A percentile compares a stretch with the other conserved stretches of the same genome.
Evolutionary conservation across 2,329 filamentous ascomycete genomes (phyloP).

Genomic region (Fusarium buxicola): DNA sequence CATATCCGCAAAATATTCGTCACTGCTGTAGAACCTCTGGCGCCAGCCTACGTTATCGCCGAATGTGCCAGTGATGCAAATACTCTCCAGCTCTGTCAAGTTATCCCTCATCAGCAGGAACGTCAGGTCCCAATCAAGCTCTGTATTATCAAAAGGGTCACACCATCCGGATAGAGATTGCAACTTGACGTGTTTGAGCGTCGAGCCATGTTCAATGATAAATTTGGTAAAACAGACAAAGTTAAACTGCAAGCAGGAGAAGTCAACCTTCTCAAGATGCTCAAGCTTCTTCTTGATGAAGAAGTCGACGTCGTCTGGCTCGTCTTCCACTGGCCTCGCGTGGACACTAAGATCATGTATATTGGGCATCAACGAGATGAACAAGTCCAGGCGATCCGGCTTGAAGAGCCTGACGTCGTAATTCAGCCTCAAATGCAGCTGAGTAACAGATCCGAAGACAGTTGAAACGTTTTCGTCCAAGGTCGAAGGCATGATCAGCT

Average conservation of each 20-base stretch:
- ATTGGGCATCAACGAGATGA: conserved; percentile 38
- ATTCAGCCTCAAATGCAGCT: conserved; percentile 21
- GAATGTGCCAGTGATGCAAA: conserved; percentile 24
- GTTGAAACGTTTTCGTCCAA: conserved; percentile 9
- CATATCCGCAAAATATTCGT: neutral
- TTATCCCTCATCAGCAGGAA: conserved; percentile 27
- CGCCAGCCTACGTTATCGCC: conserved; percentile 27
- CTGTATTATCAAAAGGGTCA: conserved; percentile 6
- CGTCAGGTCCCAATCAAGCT: conserved; percentile 33
- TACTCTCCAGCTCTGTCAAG: conserved; percentile 11
- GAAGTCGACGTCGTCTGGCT: conserved; percentile 27
- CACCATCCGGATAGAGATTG: conserved; percentile 19
- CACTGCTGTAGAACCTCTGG: conserved; percentile 20
- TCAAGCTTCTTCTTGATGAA: conserved; percentile 29
- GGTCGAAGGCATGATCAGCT: conserved; percentile 14
- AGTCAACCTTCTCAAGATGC: conserved; percentile 34
- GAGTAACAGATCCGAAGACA: conserved; percentile 27
- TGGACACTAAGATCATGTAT: conserved; percentile 32
- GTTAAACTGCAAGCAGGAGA: conserved; percentile 22
- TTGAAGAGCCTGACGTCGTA: conserved; percentile 15
- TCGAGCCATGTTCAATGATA: conserved; percentile 24
- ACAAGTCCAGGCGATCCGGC: conserved; percentile 32
- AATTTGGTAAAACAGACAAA: conserved; percentile 34
- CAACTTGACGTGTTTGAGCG: conserved; percentile 28
- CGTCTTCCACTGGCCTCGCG: neutral